phyloP scores from a whole-genome alignment of 345 rosid genomes.

The Eucalyptus sp. region DNA sequence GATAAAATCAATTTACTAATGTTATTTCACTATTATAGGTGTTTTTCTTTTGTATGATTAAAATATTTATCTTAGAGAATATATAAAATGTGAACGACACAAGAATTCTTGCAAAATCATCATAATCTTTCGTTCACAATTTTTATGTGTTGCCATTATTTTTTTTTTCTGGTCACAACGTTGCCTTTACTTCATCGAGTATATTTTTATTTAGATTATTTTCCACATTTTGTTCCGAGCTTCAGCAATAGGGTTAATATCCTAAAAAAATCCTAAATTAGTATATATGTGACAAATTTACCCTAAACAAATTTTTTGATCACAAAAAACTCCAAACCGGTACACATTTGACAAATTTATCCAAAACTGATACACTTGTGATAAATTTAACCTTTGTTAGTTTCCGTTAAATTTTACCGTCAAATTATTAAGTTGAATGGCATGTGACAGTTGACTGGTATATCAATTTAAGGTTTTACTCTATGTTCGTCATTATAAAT shows the following conservation, averaged over 20 bases:
- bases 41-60: background rate
- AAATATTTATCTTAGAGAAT: background rate
- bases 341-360: fast-evolving
- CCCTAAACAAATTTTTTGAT: fast-evolving
- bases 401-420: fast-evolving
- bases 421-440: too few species aligned
- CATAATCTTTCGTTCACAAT: background rate
- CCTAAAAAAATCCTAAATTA: fast-evolving
- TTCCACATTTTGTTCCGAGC: background rate
- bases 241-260: too few species aligned
- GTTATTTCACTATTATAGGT: background rate
- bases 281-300: too few species aligned
- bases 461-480: fast-evolving
- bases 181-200: background rate
- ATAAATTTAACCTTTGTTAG: fast-evolving
- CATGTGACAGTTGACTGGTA: fast-evolving
- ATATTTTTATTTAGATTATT: background rate
- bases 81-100: background rate
- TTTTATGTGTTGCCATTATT: background rate
- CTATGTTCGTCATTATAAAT: fast-evolving
- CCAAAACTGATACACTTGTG: fast-evolving
- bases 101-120: background rate
- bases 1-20: background rate
- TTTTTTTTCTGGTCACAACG: too few species aligned
- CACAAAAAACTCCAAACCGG: fast-evolving